Conservation (phyloP, 2,329 filamentous ascomycete species). For the Helicocarpus griseus region DNA sequence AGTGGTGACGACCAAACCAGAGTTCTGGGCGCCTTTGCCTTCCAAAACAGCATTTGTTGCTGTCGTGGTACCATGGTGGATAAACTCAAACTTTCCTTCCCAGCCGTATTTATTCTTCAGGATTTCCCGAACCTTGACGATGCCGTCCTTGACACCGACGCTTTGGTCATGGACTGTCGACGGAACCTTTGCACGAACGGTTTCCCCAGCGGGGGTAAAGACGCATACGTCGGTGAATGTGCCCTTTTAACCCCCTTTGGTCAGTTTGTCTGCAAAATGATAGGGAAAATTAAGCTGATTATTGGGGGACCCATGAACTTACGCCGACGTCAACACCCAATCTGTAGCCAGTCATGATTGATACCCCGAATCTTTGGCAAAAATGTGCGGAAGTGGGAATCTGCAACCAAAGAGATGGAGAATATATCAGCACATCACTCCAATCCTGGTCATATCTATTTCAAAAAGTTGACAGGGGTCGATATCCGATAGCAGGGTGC, state of each 20-base stretch:
- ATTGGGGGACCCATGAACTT: constrained; percentile 3
- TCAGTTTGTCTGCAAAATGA: no score
- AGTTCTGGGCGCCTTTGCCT: constrained; percentile 37
- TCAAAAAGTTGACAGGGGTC: no score
- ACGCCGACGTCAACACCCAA: constrained; percentile 20
- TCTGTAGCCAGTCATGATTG: constrained; percentile 13
- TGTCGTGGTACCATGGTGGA: constrained; percentile 43
- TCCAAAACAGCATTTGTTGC: constrained; percentile 43
- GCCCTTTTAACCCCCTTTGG: constrained; percentile 18
- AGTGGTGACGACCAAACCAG: constrained; percentile 38
- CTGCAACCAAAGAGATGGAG: background rate
- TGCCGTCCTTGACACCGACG: constrained; percentile 38
- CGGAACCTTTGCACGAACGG: constrained; percentile 37
- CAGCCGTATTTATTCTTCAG: constrained; percentile 31
- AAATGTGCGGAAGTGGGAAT: background rate
- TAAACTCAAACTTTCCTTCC: constrained; percentile 39
- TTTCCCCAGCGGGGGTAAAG: constrained; percentile 36
- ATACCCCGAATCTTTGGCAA: background rate
- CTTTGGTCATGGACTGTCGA: constrained; percentile 40
- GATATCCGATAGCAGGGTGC: no score
- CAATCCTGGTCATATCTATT: no score
- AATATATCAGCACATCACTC: no score
- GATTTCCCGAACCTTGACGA: constrained; percentile 31
- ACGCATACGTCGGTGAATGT: constrained; percentile 43
- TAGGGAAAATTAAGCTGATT: background rate